Evolutionary conservation across 2,329 filamentous ascomycete species (phyloP).

Genomic region (Parafenestella ontariensis): DNA sequence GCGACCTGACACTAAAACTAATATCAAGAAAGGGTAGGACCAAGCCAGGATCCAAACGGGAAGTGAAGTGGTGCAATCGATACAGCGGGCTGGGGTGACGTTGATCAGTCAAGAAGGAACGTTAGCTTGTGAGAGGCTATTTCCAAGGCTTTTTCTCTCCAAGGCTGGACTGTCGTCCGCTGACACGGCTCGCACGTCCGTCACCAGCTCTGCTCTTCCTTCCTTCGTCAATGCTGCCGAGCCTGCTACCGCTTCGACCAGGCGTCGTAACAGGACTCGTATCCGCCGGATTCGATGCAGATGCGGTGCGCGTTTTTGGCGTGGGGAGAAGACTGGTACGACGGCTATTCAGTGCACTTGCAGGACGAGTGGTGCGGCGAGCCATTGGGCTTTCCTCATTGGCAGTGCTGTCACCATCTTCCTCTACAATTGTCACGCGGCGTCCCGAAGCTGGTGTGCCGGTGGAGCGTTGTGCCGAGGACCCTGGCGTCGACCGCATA

Average conservation of each 20-base stretch:
- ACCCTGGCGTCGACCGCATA: slow-evolving; percentile 27
- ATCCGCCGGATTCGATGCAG: slow-evolving; percentile 24
- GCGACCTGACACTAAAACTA: slow-evolving; percentile 13
- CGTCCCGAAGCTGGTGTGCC: slow-evolving; percentile 34
- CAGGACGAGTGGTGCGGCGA: slow-evolving; percentile 33
- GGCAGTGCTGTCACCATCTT: slow-evolving; percentile 25
- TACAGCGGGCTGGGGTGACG: background rate
- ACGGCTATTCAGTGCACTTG: slow-evolving; percentile 40
- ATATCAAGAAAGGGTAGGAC: slow-evolving; percentile 19
- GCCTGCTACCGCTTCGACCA: slow-evolving; percentile 30
- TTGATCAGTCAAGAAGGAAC: slow-evolving; percentile 6
- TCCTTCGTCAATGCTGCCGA: slow-evolving; percentile 33
- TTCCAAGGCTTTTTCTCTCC: slow-evolving; percentile 34
- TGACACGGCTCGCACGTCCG: slow-evolving; percentile 32
- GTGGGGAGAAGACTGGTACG: slow-evolving; percentile 39
- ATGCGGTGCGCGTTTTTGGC: slow-evolving; percentile 35
- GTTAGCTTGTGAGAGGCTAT: slow-evolving; percentile 25
- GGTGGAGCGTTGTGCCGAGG: slow-evolving; percentile 20
- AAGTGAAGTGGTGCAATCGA: slow-evolving; percentile 13
- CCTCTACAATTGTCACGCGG: slow-evolving; percentile 28
- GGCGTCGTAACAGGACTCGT: slow-evolving; percentile 16
- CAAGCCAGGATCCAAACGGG: slow-evolving; percentile 23
- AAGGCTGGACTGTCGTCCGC: slow-evolving; percentile 31
- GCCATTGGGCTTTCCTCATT: slow-evolving; percentile 40
- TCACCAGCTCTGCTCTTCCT: slow-evolving; percentile 29